Base-by-base conservation (phyloP, 2,329 filamentous ascomycete genomes). In the Penicillium glabrum region DNA sequence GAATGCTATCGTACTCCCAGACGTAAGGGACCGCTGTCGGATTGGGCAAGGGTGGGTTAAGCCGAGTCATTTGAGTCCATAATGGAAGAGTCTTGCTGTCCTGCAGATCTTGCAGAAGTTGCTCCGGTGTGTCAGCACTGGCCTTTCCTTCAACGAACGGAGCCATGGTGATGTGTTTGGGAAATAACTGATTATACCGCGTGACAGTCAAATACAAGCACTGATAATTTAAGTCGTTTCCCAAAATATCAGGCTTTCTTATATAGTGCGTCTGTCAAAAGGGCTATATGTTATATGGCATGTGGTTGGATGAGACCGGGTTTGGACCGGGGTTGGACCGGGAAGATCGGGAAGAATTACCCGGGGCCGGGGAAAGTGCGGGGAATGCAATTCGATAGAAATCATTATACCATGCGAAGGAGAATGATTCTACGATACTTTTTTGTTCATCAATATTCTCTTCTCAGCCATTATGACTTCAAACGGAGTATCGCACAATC, bases 41-140 rank as follows among this genome's bases (percentile, higher is more conserved):
- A 37, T 79, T 79, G 1, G 81, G 81, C 0, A 67, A 67, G 1
- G 79, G 76, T 4, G 80, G 79, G 14, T 81, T 81, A 60, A 82
- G 74, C 26, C 64, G 66, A 33, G 67, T 69, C 79, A 83, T 82
- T 45, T 80, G 75, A 3, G 72, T 72, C 81, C 81, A 83, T 5
- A 83, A 63, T 0, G 80, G 81, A 14, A 66, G 60, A 3, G 63
- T 66, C 24, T 67, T 68, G 60, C 60, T 65, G 1, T 43, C 54
- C 41, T 64, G 58, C 0, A 69, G 56, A n/a, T 66, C 63, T 5
- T 45, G 24, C 14, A 68, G 56, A 13, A 69, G 57, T 23, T 60
- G 46, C 46, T 61, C 65, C 46, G 56, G 50, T 16, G 60, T 59
- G 49, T 67, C 64, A 8, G 19, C n/a, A n/a, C 24, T 44, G 26